phyloP scores from a whole-genome alignment of 2,329 filamentous ascomycete genomes.

The Sordariomycetes sp. region DNA sequence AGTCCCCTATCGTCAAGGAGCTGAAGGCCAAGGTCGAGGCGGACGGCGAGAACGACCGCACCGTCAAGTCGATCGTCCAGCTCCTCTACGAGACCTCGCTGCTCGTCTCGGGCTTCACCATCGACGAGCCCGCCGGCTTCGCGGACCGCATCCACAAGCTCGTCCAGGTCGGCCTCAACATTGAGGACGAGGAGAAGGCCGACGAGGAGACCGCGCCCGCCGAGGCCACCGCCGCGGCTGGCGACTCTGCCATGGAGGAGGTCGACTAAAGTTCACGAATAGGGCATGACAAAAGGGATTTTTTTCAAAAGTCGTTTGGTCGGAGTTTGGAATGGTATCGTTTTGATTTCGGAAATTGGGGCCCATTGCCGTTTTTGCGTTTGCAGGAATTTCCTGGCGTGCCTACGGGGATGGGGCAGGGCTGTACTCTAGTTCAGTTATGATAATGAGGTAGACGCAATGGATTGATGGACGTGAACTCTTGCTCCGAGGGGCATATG shows the following conservation, averaged over 20 bases:
- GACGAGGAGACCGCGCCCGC: constrained; percentile 46
- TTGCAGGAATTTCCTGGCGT: neutral
- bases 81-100: constrained; percentile 98
- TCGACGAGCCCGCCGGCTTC: constrained; percentile 95
- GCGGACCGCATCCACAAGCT: constrained; percentile 99
- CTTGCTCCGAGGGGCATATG: neutral
- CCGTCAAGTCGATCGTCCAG: constrained; percentile 97
- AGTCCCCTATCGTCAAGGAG: constrained; percentile 95
- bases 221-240: constrained; percentile 50
- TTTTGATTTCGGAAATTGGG: neutral
- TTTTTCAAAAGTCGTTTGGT: neutral
- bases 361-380: neutral
- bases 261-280: constrained; percentile 62
- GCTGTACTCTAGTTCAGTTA: constrained; percentile 4
- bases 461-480: neutral
- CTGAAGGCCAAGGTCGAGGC: constrained; percentile 98
- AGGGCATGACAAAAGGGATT: neutral
- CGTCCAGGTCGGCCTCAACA: constrained; percentile 92
- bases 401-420: neutral
- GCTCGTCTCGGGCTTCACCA: constrained; percentile 97
- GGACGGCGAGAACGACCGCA: constrained; percentile 96
- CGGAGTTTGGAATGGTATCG: neutral
- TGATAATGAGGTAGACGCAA: constrained; percentile 6
- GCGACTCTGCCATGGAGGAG: constrained; percentile 98
- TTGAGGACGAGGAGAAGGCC: constrained; percentile 79